A percentile compares a stretch with the other conserved stretches of the same genome.
These are phyloP conservation scores for Neofusicoccum ribis DNA, from an alignment of 2,329 filamentous ascomycete species.

Conservation along the genomic window DNA sequence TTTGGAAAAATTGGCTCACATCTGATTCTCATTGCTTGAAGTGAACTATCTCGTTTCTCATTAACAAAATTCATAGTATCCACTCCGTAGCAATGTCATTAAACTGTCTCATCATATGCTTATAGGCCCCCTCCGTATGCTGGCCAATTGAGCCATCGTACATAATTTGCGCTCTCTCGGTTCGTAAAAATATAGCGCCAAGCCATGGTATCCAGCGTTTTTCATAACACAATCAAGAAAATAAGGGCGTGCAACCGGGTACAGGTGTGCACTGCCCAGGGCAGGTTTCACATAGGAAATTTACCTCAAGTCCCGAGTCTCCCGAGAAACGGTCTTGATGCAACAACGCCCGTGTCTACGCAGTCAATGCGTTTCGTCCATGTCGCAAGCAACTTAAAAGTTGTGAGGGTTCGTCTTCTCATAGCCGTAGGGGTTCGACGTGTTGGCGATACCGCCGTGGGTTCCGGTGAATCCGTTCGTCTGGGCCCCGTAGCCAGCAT, in stretches of 20 bases:
- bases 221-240: slow-evolving; percentile 14
- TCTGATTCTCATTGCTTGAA: not conserved
- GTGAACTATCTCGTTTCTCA: not conserved
- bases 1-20: not conserved
- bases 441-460: slow-evolving; percentile 47
- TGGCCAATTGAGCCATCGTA: no score
- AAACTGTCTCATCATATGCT: not conserved
- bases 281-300: not conserved
- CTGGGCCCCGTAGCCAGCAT: slow-evolving; percentile 17
- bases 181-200: not conserved
- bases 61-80: not conserved
- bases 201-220: slow-evolving; percentile 3
- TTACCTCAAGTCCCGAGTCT: not conserved
- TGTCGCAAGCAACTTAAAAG: not conserved
- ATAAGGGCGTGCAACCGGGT: not conserved
- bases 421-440: slow-evolving; percentile 42
- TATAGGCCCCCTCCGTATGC: not conserved
- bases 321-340: not conserved
- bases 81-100: slow-evolving; percentile 6
- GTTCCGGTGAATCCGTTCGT: slow-evolving; percentile 34
- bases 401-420: slow-evolving; percentile 28
- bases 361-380: not conserved
- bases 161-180: not conserved
- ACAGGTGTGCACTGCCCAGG: not conserved
- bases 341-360: not conserved